phyloP scores from a whole-genome alignment of 306 rosid genomes.

The Rubus idaeus region DNA sequence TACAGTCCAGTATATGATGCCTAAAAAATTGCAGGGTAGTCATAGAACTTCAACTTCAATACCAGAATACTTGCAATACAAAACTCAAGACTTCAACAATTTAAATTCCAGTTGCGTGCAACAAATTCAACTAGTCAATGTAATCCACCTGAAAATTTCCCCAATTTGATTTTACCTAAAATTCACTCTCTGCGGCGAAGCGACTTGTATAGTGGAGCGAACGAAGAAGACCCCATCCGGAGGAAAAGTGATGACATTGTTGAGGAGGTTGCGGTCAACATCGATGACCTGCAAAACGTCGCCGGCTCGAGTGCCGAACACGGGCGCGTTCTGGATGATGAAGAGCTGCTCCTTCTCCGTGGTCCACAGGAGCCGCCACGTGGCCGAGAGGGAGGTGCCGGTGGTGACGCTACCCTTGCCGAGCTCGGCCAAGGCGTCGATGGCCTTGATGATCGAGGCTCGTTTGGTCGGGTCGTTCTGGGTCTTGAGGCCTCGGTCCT shows the following conservation, averaged over 20 bases:
- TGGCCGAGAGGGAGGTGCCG: constrained; percentile 56
- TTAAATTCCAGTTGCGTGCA: neutral
- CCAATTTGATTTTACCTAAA: constrained; percentile 50
- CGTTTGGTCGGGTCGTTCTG: constrained; percentile 48
- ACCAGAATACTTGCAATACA: neutral
- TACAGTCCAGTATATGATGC: neutral
- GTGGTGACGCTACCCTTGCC: constrained; percentile 60
- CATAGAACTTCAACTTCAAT: neutral
- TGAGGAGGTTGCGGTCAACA: constrained; percentile 51
- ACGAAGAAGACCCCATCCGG: constrained; percentile 95
- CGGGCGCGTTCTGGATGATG: constrained; percentile 65
- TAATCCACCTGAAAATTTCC: neutral
- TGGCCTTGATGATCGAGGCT: constrained; percentile 52
- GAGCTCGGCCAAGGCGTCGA: constrained; percentile 50
- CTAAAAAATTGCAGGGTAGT: too few species aligned
- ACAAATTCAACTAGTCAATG: neutral
- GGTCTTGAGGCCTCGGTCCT: constrained; percentile 76
- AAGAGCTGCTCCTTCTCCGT: constrained; percentile 97
- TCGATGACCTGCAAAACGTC: constrained; percentile 92
- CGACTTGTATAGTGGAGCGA: constrained; percentile 64
- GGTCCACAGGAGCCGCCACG: constrained; percentile 94
- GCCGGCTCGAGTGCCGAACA: constrained; percentile 76
- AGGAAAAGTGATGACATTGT: constrained; percentile 88
- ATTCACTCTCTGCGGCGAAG: constrained; percentile 74
- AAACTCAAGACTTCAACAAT: neutral